phyloP scores from a whole-genome alignment of 192 early-diverging fungal genomes.

The Rhizoclosmatium globosum region DNA sequence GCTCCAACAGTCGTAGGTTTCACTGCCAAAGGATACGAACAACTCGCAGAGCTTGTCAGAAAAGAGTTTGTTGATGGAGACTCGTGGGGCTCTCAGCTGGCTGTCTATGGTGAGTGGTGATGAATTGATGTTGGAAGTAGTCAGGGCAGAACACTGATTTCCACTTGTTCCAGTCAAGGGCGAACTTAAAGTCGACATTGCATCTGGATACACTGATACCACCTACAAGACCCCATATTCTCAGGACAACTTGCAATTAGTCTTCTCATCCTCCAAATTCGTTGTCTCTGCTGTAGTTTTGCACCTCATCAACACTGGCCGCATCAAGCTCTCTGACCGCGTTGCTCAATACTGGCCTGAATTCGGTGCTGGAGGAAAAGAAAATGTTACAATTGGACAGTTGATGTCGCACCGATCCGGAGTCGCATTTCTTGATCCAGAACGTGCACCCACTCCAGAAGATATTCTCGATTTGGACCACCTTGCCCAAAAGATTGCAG shows the following conservation, averaged over 20 bases:
- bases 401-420: constrained; percentile 72
- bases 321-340: constrained; percentile 55
- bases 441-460: constrained; percentile 48
- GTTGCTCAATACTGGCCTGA: constrained; percentile 77
- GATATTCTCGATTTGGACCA: constrained; percentile 59
- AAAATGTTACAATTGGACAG: constrained; percentile 67
- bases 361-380: constrained; percentile 75
- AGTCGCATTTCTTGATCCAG: constrained; percentile 63
- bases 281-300: constrained; percentile 65
- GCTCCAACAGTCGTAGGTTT: constrained; percentile 14
- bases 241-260: constrained; percentile 65
- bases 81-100: constrained; percentile 57
- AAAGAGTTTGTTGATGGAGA: constrained; percentile 50
- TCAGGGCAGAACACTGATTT: neutral
- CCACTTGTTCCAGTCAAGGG: constrained; percentile 50
- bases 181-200: constrained; percentile 63
- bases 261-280: constrained; percentile 72
- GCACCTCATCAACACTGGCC: constrained; percentile 65
- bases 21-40: constrained; percentile 50
- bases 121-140: neutral
- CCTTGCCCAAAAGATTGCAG: constrained; percentile 60
- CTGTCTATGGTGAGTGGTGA: constrained; percentile 51
- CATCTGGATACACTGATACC: constrained; percentile 63
- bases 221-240: constrained; percentile 51
- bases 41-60: constrained; percentile 42